Conservation (phyloP, 2,329 filamentous ascomycete species). For the Cytospora paraplurivora region DNA sequence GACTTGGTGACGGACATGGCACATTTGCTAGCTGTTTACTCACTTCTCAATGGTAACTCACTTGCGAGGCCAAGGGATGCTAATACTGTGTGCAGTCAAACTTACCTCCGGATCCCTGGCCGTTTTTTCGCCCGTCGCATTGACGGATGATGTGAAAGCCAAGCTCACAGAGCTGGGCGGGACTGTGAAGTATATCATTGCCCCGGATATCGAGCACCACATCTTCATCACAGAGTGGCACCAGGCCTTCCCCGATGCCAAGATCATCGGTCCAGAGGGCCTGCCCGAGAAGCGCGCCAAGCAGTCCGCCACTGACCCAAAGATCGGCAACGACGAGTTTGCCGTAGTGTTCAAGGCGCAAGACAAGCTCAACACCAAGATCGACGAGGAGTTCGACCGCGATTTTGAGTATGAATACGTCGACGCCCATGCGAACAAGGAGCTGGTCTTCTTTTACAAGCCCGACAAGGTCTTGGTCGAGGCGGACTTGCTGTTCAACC, state of each 20-base stretch:
- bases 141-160: constrained; percentile 72
- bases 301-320: constrained; percentile 55
- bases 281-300: constrained; percentile 79
- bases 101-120: constrained; percentile 77
- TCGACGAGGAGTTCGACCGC: constrained; percentile 77
- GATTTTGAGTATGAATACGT: constrained; percentile 90
- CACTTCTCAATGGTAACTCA: not conserved
- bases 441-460: constrained; percentile 84
- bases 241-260: constrained; percentile 73
- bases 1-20: not conserved
- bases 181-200: constrained; percentile 79
- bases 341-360: constrained; percentile 65
- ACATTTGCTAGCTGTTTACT: not conserved
- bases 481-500: constrained; percentile 90
- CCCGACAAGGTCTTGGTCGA: constrained; percentile 79
- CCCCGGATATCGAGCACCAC: constrained; percentile 91
- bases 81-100: constrained; percentile 58
- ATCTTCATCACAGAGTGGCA: constrained; percentile 90
- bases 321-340: constrained; percentile 60
- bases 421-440: constrained; percentile 76
- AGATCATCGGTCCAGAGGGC: constrained; percentile 79
- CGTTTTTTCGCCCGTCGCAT: constrained; percentile 87
- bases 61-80: not conserved
- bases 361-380: constrained; percentile 51
- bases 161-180: constrained; percentile 67